Conservation (phyloP, 768 basidiomycete species). For the Artomyces pyxidatus region DNA sequence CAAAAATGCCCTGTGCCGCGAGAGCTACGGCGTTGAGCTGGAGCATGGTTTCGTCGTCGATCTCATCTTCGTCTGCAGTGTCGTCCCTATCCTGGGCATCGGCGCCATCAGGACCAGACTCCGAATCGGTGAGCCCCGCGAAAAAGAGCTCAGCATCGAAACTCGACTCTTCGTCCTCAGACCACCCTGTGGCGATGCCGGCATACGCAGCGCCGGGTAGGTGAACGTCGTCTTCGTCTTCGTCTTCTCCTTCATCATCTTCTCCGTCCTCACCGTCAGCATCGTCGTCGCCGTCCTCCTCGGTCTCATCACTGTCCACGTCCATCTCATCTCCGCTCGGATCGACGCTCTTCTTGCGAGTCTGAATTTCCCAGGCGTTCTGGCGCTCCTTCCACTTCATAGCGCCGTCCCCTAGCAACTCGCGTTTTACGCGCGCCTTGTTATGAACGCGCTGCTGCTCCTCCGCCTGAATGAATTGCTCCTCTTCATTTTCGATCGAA, state of each 20-base stretch:
- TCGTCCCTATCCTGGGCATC: slow-evolving; percentile 20
- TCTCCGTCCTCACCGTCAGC: slow-evolving; percentile 29
- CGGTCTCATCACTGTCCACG: slow-evolving; percentile 46
- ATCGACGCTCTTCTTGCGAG: slow-evolving; percentile 65
- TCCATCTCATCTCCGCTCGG: slow-evolving; percentile 58
- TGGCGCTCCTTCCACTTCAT: slow-evolving; percentile 25
- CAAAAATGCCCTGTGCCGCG: slow-evolving; percentile 33
- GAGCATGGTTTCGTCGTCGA: slow-evolving; percentile 15
- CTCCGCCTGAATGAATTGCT: slow-evolving; percentile 11
- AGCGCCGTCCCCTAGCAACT: slow-evolving; percentile 47
- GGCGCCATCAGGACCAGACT: slow-evolving; percentile 31
- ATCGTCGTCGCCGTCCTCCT: slow-evolving; percentile 49
- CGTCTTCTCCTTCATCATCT: slow-evolving; percentile 41
- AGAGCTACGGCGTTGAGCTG: slow-evolving; percentile 1
- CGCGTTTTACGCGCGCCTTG: slow-evolving; percentile 49
- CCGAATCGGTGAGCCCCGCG: slow-evolving; percentile 57
- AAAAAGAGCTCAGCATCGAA: slow-evolving; percentile 85
- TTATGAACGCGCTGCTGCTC: slow-evolving; percentile 20
- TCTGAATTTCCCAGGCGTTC: slow-evolving; percentile 23
- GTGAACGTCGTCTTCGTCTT: slow-evolving; percentile 24
- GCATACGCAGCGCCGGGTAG: slow-evolving; percentile 36
- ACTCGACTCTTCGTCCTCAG: slow-evolving; percentile 64
- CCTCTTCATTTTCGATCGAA: slow-evolving; percentile 14
- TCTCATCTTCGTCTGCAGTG: slow-evolving; percentile 30
- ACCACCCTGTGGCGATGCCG: slow-evolving; percentile 71